These are phyloP conservation scores for Pinguiococcus pyrenoidosus DNA, from an alignment of 108 stramenopile genomes.

Conservation along the genomic window DNA sequence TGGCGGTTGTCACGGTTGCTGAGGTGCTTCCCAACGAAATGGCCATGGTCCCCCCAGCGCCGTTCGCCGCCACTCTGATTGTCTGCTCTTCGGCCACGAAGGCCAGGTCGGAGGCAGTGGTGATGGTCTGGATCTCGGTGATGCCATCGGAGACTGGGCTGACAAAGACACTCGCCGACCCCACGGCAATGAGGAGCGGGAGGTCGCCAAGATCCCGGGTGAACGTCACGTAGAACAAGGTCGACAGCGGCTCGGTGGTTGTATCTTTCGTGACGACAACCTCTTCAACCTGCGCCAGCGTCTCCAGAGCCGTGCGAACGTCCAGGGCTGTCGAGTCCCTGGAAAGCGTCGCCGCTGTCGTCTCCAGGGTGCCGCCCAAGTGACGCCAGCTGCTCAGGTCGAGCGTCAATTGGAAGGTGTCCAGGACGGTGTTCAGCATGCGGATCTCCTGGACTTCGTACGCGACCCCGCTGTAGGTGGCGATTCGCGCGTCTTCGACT, in stretches of 20 bases:
- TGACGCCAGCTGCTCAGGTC: neutral
- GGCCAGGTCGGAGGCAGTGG: conserved; percentile 38
- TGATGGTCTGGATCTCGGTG: conserved; percentile 60
- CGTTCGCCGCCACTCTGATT: no score
- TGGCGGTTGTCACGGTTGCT: conserved; percentile 11
- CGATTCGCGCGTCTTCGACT: conserved; percentile 33
- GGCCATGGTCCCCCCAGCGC: no score
- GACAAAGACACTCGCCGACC: conserved; percentile 21
- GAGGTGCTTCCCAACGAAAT: no score
- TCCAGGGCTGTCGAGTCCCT: neutral
- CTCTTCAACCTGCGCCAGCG: conserved; percentile 31
- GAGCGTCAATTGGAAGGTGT: conserved; percentile 22
- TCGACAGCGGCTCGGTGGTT: neutral
- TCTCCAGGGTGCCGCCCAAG: no score
- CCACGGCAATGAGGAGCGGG: conserved; percentile 34
- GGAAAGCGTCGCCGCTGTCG: neutral
- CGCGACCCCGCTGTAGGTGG: conserved; percentile 41
- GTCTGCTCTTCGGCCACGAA: conserved; percentile 51
- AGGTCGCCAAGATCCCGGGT: conserved; percentile 33
- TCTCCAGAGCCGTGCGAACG: conserved; percentile 4
- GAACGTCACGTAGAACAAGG: conserved; percentile 33
- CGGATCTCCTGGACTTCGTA: conserved; percentile 44
- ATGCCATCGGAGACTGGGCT: conserved; percentile 33
- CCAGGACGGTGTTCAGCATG: conserved; percentile 39
- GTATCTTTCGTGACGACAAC: conserved; percentile 51